Evolutionary conservation across 2,329 filamentous ascomycete species (phyloP), one percentile per base, ranked within the genome.

Genomic region (Hypoxylon sp.): DNA sequence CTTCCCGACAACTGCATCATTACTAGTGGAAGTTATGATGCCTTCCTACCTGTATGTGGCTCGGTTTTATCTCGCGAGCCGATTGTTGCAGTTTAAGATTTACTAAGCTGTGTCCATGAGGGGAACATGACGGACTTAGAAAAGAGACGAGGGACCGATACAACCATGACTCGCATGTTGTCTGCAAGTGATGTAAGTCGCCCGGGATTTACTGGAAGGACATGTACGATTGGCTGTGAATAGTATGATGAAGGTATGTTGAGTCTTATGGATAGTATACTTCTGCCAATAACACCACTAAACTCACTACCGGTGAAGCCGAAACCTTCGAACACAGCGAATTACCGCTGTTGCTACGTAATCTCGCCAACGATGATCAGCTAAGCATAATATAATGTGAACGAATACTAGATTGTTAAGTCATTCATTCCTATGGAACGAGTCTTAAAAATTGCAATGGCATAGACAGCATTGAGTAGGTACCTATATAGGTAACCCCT

Each of bases 1-100:
- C n/a, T 7, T 5, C 3, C 11, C 11, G 13, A 48, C 43, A 9
- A 11, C 9, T 5, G 5, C 7, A 25, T 9, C 5, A n/a, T 38
- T 14, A n/a, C 11, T 11, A 43, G 17, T 9, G 19, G 38, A 11
- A 17, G 25, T 17, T 32, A 49, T 10, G 5, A 19, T 32, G 14
- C 25, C 5, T 25, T 36, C 19, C 30, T n/a, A 5, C 17, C 14
- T 43, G 2, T 32, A 11, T 19, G 9, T 9, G 21, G 11, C 13
- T 55, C 51, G 51, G 34, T 36, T 3, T 28, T 28, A 55, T 45
- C 23, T 43, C 51, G 51, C 51, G 51, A 55, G 51, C 51, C 51
- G 51, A 55, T 43, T 19, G 51, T 21, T 23, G 6, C 6, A 55
- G 23, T 38, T 38, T n/a, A 55, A 25, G 51, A 28, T 17, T 50